These are phyloP conservation scores for Emericellopsis atlantica DNA, from an alignment of 2,329 filamentous ascomycete genomes.

Conservation along the genomic window DNA sequence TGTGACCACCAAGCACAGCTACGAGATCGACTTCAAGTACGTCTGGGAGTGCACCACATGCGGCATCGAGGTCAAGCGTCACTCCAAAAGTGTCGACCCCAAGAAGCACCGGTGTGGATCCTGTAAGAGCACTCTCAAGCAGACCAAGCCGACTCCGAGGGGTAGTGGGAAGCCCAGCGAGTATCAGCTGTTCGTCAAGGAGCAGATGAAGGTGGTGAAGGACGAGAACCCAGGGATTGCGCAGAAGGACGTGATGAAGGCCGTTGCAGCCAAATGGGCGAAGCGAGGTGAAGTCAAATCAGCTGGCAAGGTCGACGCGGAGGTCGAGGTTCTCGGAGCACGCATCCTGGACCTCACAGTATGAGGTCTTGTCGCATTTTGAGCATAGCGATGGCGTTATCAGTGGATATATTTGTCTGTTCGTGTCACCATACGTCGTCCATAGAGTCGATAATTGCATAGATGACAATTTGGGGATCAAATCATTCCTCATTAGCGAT, in stretches of 20 bases:
- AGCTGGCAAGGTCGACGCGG: not conserved
- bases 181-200: constrained; percentile 47
- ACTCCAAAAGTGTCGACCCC: constrained; percentile 75
- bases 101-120: constrained; percentile 58
- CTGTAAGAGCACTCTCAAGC: constrained; percentile 60
- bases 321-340: not conserved
- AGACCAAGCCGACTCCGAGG: constrained; percentile 68
- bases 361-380: too few relatives aligned
- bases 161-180: constrained; percentile 21
- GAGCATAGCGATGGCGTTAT: too few relatives aligned
- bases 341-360: too few relatives aligned
- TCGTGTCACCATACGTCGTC: not conserved
- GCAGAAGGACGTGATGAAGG: constrained; percentile 58
- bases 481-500: too few relatives aligned
- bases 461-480: too few relatives aligned
- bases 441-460: too few relatives aligned
- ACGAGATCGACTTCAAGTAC: constrained; percentile 87
- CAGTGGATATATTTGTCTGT: not conserved
- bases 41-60: constrained; percentile 69
- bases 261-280: constrained; percentile 51
- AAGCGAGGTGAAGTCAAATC: not conserved
- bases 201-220: constrained; percentile 51
- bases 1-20: constrained; percentile 83
- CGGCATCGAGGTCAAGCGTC: constrained; percentile 61
- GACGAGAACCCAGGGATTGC: constrained; percentile 40